Base-by-base conservation (phyloP, 805 yeast species). In the Yamadazyma laniorum region DNA sequence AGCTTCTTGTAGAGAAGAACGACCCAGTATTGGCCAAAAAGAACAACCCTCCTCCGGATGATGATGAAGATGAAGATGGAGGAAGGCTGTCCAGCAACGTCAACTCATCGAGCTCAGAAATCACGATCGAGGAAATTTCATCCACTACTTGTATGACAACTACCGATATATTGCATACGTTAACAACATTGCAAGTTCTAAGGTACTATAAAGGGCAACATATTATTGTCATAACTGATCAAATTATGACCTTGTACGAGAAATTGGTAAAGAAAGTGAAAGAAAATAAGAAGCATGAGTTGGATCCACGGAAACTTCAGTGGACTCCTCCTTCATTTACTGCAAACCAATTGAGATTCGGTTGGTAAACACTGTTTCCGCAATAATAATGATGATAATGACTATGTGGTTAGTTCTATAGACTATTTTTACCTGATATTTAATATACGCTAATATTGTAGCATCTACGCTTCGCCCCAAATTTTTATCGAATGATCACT, bases 261-360 rank as follows among this genome's bases (percentile, higher is more conserved):
- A 81, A 79, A 55, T 50, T 78, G 42, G 55, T 65, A 22, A 64
- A 63, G 46, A 67, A 66, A 44, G 62, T 68, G 17, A 77, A 77
- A 57, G 80, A 77, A 40, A 85, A 84, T 65, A 81, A 84, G 55
- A 78, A 82, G 51, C 91, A 87, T 52, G 73, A 77, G 37, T 74
- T 93, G 39, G 89, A 84, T 51, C 82, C 96, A 0, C 63, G 68
- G 1, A 77, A 76, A 52, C 70, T 93, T 40, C 68, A 72, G 13
- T 93, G 99, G 99, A 85, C 83, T 48, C 98, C 99, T 6, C 99
- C 99, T 0, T 84, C 86, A 64, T 85, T 84, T 58, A 91, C 97
- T 3, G 96, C 97, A 17, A 90, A 95, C 37, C 98, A 93, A 68
- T 69, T 93, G 53, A 73, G 97, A 52, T 93, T 93, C 63, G 97